phyloP scores from a whole-genome alignment of 306 rosid genomes.

The Mimosa bimucronata region DNA sequence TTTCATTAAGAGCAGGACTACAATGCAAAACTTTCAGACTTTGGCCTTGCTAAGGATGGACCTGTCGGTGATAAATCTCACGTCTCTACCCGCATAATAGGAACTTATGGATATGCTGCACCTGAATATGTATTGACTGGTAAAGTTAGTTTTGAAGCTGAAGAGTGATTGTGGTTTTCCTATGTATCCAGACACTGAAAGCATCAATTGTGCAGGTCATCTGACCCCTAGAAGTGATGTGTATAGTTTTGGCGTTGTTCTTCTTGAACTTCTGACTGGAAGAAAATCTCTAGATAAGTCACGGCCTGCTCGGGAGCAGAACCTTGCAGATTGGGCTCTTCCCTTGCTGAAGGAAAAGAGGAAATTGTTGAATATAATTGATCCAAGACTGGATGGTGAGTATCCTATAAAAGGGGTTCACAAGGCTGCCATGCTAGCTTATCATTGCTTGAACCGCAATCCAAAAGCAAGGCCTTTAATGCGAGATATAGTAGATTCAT shows the following conservation, averaged over 20 bases:
- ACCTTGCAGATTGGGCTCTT: slow-evolving; percentile 91
- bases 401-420: slow-evolving; percentile 82
- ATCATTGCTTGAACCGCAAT: slow-evolving; percentile 91
- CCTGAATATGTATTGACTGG: slow-evolving; percentile 98
- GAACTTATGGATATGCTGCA: slow-evolving; percentile 98
- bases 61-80: slow-evolving; percentile 97
- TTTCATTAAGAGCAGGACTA: slow-evolving; percentile 68
- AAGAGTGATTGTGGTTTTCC: neutral
- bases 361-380: slow-evolving; percentile 68
- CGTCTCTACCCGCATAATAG: slow-evolving; percentile 96
- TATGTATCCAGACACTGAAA: neutral
- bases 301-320: slow-evolving; percentile 87
- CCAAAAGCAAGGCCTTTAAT: slow-evolving; percentile 97
- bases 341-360: slow-evolving; percentile 94
- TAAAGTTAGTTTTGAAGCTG: slow-evolving; percentile 24
- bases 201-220: slow-evolving; percentile 69
- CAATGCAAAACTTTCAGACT: slow-evolving; percentile 94
- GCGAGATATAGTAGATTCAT: slow-evolving; percentile 94
- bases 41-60: slow-evolving; percentile 96
- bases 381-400: slow-evolving; percentile 83
- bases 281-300: slow-evolving; percentile 87
- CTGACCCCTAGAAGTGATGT: slow-evolving; percentile 93
- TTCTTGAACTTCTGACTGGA: slow-evolving; percentile 85
- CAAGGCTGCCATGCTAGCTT: slow-evolving; percentile 90
- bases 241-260: slow-evolving; percentile 94